Evolutionary conservation across 352 stramenopile genomes (phyloP).

Genomic region (Pythium pyrilobum): DNA sequence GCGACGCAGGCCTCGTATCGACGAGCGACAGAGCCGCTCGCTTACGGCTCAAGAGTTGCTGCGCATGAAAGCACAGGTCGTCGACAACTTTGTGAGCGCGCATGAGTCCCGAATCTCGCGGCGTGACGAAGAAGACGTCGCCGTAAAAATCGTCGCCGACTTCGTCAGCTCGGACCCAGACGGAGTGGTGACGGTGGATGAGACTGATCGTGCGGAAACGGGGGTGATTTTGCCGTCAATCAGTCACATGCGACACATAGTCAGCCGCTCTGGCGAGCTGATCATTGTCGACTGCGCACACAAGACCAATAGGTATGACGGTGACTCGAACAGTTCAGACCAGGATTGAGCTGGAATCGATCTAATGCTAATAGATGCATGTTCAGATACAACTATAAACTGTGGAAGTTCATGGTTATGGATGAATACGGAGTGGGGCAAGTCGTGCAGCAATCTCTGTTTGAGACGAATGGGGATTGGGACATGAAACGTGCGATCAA

Average conservation of each 20-base stretch:
- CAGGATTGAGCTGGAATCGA: background rate
- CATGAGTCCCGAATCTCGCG: background rate
- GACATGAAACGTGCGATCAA: background rate
- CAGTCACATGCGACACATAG: background rate
- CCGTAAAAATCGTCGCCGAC: background rate
- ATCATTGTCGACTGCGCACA: background rate
- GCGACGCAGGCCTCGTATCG: no score
- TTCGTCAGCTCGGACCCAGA: background rate
- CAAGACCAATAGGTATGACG: no score
- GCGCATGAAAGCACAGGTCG: no score
- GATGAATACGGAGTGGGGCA: background rate
- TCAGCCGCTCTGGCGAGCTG: background rate
- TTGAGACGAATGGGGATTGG: constrained; percentile 12
- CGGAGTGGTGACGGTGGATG: background rate
- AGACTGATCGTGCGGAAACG: background rate
- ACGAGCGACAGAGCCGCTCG: no score
- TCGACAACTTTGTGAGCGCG: background rate
- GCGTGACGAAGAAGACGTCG: background rate
- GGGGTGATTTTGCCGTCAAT: background rate
- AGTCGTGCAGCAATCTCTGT: background rate
- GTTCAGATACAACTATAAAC: background rate
- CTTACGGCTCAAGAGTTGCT: no score
- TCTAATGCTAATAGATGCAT: background rate
- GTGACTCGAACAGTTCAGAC: background rate
- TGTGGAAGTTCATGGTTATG: background rate